These are phyloP conservation scores for Aspergillus pseudonomiae DNA, from an alignment of 2,329 filamentous ascomycete species.

Conservation along the genomic window DNA sequence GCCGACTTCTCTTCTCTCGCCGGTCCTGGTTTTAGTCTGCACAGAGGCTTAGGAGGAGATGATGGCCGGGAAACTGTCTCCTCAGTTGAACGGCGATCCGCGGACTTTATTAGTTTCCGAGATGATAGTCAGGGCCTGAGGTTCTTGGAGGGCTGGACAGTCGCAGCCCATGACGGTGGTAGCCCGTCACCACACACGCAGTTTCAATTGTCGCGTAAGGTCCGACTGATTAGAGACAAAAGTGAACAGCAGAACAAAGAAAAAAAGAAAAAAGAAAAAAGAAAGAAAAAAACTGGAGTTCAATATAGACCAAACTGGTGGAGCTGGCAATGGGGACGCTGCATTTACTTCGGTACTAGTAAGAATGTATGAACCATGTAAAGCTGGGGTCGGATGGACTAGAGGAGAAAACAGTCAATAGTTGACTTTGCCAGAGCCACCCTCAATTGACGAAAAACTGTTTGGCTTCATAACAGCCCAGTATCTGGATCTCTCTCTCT, in stretches of 20 bases:
- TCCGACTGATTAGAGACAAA: constrained; percentile 3
- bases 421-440: not conserved
- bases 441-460: not conserved
- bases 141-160: constrained; percentile 20
- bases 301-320: constrained; percentile 20
- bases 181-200: constrained; percentile 7
- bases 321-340: constrained; percentile 14
- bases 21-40: constrained; percentile 11
- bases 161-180: constrained; percentile 26
- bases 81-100: constrained; percentile 20
- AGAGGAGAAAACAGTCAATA: not conserved
- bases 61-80: constrained; percentile 14
- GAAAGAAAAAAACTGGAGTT: constrained; percentile 11
- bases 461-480: not conserved
- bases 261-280: constrained; percentile 5
- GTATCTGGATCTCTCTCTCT: not conserved
- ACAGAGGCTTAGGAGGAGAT: constrained; percentile 3
- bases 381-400: constrained; percentile 2
- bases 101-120: constrained; percentile 19
- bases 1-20: constrained; percentile 7
- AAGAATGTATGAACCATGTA: constrained; percentile 6
- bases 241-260: not conserved
- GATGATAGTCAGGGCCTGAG: constrained; percentile 18
- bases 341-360: constrained; percentile 4
- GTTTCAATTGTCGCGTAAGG: not conserved